Base-by-base conservation (phyloP, 805 yeast species). In the Metschnikowia hibisci region DNA sequence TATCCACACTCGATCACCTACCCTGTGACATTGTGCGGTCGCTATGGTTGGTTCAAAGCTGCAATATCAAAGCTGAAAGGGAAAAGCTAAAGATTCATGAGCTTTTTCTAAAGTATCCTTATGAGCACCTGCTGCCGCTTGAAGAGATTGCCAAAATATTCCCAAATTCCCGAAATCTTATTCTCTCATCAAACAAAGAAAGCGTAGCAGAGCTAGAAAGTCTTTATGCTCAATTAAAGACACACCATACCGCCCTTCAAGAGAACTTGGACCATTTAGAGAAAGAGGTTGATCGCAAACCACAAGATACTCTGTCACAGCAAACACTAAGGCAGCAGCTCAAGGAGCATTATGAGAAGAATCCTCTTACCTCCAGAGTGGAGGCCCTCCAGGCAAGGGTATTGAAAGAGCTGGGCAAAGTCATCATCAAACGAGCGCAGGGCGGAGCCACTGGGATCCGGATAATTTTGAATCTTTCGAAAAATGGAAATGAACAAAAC, bases 21-120 rank as follows among this genome's bases (percentile, higher is more conserved):
- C 74, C 76, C 20, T 63, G 73, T 43, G 76, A 70, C 43, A 55
- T 70, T 3, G 59, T 69, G 32, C 64, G 76, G 37, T 65, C 73
- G 7, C 51, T 69, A 8, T 70, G 76, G 76, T 51, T 69, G 13
- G 59, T 70, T 3, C 76, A 70, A 41, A 51, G 63, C 11, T 60
- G 69, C 39, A 70, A 69, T 42, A 50, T 66, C 15, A 39, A 54
- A 8, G 54, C 61, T 3, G 58, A 55, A 18, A 57, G 60, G 29
- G 50, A 47, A 32, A 53, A 53, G 44, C 50, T 50, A 1, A 48
- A 45, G 34, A 47, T 64, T 20, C 46, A 61, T 37, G 45, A 46
- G 6, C 31, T 55, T 18, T 48, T 60, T 18, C 38, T 33, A 18
- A 36, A 49, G 22, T 25, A 36, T 30, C 41, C 33, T 4, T 27